A percentile compares a stretch with the other conserved stretches of the same genome.
phyloP scores from a whole-genome alignment of 1,284 basidiomycete species.

The Sanguinoderma infundibulare region DNA sequence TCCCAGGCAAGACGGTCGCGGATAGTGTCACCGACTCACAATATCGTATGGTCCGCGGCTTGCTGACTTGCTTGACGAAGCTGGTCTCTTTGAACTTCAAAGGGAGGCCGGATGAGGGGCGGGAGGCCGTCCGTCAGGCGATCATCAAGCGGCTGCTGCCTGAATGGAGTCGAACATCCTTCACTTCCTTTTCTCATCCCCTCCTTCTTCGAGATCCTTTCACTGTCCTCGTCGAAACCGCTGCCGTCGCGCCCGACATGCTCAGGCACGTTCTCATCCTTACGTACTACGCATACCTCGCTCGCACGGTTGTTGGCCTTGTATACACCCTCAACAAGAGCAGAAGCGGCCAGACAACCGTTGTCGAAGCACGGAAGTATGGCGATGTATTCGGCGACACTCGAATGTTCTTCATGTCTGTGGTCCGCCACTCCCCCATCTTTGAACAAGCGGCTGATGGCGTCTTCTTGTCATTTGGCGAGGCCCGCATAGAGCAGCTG shows the following conservation, averaged over 20 bases:
- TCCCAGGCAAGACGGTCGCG: slow-evolving; percentile 57
- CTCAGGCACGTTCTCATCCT: slow-evolving; percentile 85
- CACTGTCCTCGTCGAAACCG: slow-evolving; percentile 85
- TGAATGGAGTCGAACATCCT: slow-evolving; percentile 85
- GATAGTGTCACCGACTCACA: slow-evolving; percentile 83
- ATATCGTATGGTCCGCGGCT: slow-evolving; percentile 75
- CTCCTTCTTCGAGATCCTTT: slow-evolving; percentile 88
- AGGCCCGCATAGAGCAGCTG: slow-evolving; percentile 83
- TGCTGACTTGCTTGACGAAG: slow-evolving; percentile 72
- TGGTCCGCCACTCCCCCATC: slow-evolving; percentile 78
- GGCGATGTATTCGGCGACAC: slow-evolving; percentile 77
- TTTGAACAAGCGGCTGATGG: slow-evolving; percentile 81
- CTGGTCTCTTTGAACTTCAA: slow-evolving; percentile 73
- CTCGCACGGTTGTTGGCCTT: slow-evolving; percentile 82
- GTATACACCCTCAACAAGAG: slow-evolving; percentile 80
- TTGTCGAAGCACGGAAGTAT: slow-evolving; percentile 51
- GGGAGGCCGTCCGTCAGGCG: slow-evolving; percentile 77
- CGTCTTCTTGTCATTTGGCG: slow-evolving; percentile 78
- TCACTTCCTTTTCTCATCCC: slow-evolving; percentile 78
- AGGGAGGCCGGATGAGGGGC: slow-evolving; percentile 67
- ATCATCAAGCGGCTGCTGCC: slow-evolving; percentile 88
- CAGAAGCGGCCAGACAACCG: slow-evolving; percentile 51
- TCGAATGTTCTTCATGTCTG: slow-evolving; percentile 85
- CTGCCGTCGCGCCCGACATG: slow-evolving; percentile 87
- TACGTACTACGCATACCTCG: slow-evolving; percentile 88